Evolutionary conservation across 768 basidiomycete genomes (phyloP).

Genomic region (Mycena vitilis): DNA sequence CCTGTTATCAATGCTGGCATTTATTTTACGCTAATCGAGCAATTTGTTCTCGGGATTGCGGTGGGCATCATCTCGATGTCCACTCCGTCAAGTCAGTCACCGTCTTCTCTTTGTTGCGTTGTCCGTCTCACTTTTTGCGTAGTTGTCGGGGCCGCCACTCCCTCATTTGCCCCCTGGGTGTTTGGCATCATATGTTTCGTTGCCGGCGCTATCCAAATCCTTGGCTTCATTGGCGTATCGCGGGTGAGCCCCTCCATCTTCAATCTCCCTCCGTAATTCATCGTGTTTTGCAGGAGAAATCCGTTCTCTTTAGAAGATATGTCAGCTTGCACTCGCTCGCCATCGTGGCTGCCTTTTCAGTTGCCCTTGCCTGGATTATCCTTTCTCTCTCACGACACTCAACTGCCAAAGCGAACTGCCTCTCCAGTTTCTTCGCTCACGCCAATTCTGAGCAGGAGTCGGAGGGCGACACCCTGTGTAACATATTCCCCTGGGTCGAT

Average conservation of each 20-base stretch:
- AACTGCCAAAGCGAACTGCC: slow-evolving; percentile 76
- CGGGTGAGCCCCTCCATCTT: slow-evolving; percentile 58
- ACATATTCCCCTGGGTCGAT: slow-evolving; percentile 93
- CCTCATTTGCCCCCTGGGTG: slow-evolving; percentile 78
- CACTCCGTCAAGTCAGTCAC: slow-evolving; percentile 79
- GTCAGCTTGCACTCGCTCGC: slow-evolving; percentile 71
- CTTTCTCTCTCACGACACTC: slow-evolving; percentile 83
- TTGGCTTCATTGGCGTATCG: slow-evolving; percentile 89
- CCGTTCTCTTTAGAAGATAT: slow-evolving; percentile 74
- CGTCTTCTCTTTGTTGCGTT: slow-evolving; percentile 8
- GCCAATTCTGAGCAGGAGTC: slow-evolving; percentile 44
- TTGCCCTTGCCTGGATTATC: slow-evolving; percentile 85
- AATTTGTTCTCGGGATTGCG: slow-evolving; percentile 73
- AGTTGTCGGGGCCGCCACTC: slow-evolving; percentile 92
- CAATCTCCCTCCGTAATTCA: slow-evolving; percentile 20
- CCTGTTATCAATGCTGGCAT: slow-evolving; percentile 93
- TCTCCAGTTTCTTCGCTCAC: slow-evolving; percentile 65
- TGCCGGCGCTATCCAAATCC: slow-evolving; percentile 78
- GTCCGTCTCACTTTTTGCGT: slow-evolving; percentile 12
- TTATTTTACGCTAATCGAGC: slow-evolving; percentile 82
- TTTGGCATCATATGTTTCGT: slow-evolving; percentile 83
- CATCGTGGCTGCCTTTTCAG: slow-evolving; percentile 72
- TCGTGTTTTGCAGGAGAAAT: slow-evolving; percentile 64
- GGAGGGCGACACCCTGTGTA: slow-evolving; percentile 82
- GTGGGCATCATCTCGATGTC: slow-evolving; percentile 81